A percentile compares a stretch with the other conserved stretches of the same genome.
Evolutionary conservation across 345 rosid genomes (phyloP).

Genomic region (Lepidium africanum): DNA sequence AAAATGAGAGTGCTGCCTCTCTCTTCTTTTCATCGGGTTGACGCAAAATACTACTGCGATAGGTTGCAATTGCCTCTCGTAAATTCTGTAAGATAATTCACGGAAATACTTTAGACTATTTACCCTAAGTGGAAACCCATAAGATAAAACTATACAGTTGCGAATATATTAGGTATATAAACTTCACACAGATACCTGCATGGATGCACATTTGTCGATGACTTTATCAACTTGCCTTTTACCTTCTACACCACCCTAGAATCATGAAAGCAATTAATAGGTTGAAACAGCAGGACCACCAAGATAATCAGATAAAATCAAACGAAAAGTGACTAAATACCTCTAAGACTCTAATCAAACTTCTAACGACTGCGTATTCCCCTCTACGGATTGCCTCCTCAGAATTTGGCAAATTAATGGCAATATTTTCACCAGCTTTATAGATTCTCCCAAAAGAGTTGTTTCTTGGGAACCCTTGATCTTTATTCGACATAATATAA

Average conservation of each 20-base stretch:
- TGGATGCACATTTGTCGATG: slow-evolving; percentile 95
- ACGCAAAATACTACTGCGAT: slow-evolving; percentile 83
- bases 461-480: slow-evolving; percentile 68
- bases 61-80: slow-evolving; percentile 90
- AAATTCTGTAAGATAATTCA: slow-evolving; percentile 59
- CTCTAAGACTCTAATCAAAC: slow-evolving; percentile 92
- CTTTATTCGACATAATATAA: background rate
- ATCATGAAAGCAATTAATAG: slow-evolving; percentile 15
- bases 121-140: slow-evolving; percentile 2
- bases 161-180: background rate
- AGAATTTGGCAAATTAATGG: slow-evolving; percentile 65
- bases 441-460: slow-evolving; percentile 80
- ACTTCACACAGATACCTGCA: slow-evolving; percentile 63
- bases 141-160: background rate
- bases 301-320: slow-evolving; percentile 16
- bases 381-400: slow-evolving; percentile 95
- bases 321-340: slow-evolving; percentile 30
- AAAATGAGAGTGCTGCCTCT: slow-evolving; percentile 86
- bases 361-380: slow-evolving; percentile 87
- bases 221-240: slow-evolving; percentile 95
- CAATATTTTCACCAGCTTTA: slow-evolving; percentile 49
- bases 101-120: slow-evolving; percentile 14
- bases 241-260: slow-evolving; percentile 97
- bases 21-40: slow-evolving; percentile 99
- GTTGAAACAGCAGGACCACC: slow-evolving; percentile 22